phyloP scores from a whole-genome alignment of 192 early-diverging fungal species.

The Backusella circina region DNA sequence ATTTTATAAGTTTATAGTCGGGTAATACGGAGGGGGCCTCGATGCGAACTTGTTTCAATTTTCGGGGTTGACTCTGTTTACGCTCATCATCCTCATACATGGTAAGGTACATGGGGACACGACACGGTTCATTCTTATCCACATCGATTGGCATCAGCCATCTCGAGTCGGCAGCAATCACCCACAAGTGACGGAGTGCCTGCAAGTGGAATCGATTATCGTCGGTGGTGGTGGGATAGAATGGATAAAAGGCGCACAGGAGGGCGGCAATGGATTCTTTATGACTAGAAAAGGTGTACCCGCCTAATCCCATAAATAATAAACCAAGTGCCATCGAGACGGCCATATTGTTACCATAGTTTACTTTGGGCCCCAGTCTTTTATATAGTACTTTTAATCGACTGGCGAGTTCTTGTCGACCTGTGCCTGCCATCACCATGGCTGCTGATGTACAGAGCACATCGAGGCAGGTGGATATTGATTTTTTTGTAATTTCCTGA shows the following conservation, averaged over 20 bases:
- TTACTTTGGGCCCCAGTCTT: constrained; percentile 41
- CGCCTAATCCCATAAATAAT: constrained; percentile 70
- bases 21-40: constrained; percentile 41
- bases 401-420: constrained; percentile 59
- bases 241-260: constrained; percentile 66
- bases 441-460: constrained; percentile 56
- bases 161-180: constrained; percentile 63
- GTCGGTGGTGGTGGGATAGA: constrained; percentile 46
- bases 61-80: not conserved
- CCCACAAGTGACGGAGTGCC: constrained; percentile 79
- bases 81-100: constrained; percentile 27
- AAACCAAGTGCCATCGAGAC: constrained; percentile 75
- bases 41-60: constrained; percentile 26
- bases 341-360: constrained; percentile 72
- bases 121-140: constrained; percentile 45
- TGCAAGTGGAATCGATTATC: constrained; percentile 73
- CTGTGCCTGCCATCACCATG: constrained; percentile 81
- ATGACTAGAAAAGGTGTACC: constrained; percentile 61
- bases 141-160: constrained; percentile 71
- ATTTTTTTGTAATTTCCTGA: constrained; percentile 58
- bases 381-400: constrained; percentile 55
- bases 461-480: constrained; percentile 66
- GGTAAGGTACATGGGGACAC: constrained; percentile 51
- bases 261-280: constrained; percentile 65
- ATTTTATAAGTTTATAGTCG: constrained; percentile 3